Base-by-base conservation (phyloP, 148 eudicot species). In the Fagopyrum esculentum region DNA sequence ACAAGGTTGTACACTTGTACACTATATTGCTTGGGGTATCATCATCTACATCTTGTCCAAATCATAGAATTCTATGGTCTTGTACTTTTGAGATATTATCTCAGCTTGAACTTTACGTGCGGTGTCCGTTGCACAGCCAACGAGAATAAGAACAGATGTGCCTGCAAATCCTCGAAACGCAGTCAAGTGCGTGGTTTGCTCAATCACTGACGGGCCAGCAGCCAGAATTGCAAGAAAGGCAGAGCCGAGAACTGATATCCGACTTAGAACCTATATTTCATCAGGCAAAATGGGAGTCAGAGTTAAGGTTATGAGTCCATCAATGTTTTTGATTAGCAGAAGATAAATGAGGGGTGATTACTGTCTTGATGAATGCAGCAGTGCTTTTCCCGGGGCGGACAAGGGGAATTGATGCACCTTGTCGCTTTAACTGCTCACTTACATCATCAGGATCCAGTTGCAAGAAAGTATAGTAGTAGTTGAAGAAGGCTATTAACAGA, bases 401-500 rank as follows among this genome's bases (percentile, higher is more conserved):
- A 69, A 95, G 96, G 63, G 98, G 98, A 80, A 92, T 90, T 6
- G 98, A 95, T 45, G 98, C 98, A 69, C 97, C 98, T 86, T 95
- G 98, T 60, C 97, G 95, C 86, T 95, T 95, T 81, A 95, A 77
- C 77, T 92, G 98, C 71, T 95, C 98, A 61, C 98, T 95, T 52
- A 95, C 93, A 73, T 95, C 98, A 81, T 95, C 97, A 75, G 97
- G 98, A 77, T 95, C 98, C 86, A 95, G 74, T 83, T 95, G 98
- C 81, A 95, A 87, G 77, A 95, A 92, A 26, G 98, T 95, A 78
- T 95, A 95, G 83, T 95, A 95, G 81, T 95, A 95, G 79, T 95
- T 95, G 87, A 95, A 92, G 86, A 95, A 95, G 75, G 92, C 98
- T 74, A 95, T 95, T 74, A 92, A 75, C 71, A 95, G 76, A 49